phyloP scores from a whole-genome alignment of 2,329 filamentous ascomycete species.

The Thielaviopsis ethacetica region DNA sequence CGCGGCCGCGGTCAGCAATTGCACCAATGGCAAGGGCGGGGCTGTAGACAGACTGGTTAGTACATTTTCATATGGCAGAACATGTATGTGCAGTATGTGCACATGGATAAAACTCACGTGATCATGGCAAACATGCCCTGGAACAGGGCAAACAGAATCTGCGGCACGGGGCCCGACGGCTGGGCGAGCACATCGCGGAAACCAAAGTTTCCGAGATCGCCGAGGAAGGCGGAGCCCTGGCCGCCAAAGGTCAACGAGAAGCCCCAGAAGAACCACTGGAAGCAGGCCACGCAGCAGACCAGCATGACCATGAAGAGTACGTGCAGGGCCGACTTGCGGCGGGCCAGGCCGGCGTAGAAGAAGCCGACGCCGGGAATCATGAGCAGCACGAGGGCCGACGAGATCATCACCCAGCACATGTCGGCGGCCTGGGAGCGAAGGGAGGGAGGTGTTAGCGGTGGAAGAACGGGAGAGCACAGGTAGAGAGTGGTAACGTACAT shows the following conservation, averaged over 20 bases:
- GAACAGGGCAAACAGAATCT: constrained; percentile 71
- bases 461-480: neutral
- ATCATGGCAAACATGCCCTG: constrained; percentile 83
- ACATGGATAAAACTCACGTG: constrained; percentile 44
- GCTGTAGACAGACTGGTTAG: constrained; percentile 18
- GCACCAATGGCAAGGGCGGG: constrained; percentile 43
- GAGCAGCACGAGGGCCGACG: constrained; percentile 65
- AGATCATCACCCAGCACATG: constrained; percentile 65
- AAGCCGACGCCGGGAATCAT: constrained; percentile 92
- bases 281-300: constrained; percentile 60
- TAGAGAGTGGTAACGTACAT: constrained; percentile 31
- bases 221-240: constrained; percentile 60
- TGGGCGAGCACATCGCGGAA: constrained; percentile 60
- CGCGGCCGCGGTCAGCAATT: constrained; percentile 43
- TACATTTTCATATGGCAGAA: no score
- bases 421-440: constrained; percentile 61
- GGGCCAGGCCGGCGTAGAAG: constrained; percentile 83
- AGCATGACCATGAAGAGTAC: constrained; percentile 77
- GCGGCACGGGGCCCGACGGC: constrained; percentile 55
- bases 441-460: neutral
- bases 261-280: constrained; percentile 96
- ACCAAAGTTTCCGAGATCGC: constrained; percentile 66
- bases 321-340: constrained; percentile 75
- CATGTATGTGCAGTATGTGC: no score
- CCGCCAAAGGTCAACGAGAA: constrained; percentile 78